phyloP scores from a whole-genome alignment of 108 stramenopile species.

The Seminavis robusta region DNA sequence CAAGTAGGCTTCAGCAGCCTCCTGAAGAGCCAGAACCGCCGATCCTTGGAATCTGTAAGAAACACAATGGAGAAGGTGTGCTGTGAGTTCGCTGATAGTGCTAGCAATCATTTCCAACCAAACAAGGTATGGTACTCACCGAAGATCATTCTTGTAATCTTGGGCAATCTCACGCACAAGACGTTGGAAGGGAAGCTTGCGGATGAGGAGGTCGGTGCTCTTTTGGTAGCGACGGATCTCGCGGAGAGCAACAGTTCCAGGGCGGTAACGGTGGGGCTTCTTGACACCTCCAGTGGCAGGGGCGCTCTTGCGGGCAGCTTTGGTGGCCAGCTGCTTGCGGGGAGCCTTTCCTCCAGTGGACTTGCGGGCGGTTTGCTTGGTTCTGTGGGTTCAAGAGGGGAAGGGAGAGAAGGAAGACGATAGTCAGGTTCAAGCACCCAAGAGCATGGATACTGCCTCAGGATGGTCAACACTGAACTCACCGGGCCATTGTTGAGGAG shows the following conservation, averaged over 20 bases:
- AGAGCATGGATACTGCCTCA: neutral
- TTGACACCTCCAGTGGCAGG: conserved; percentile 89
- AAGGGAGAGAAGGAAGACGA: neutral
- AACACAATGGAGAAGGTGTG: no score
- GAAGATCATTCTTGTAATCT: conserved; percentile 87
- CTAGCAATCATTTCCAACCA: no score
- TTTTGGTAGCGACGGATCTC: conserved; percentile 95
- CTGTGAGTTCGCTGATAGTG: no score
- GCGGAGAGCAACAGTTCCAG: conserved; percentile 90
- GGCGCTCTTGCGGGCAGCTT: conserved; percentile 86
- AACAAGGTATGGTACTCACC: no score
- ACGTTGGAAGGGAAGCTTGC: conserved; percentile 94
- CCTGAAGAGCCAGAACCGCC: conserved; percentile 91
- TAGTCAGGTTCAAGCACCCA: neutral
- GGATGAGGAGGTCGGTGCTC: conserved; percentile 91
- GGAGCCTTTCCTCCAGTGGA: conserved; percentile 98
- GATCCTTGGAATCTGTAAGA: conserved; percentile 92
- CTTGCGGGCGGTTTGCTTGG: conserved; percentile 98
- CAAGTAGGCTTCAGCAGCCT: conserved; percentile 86
- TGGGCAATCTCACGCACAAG: conserved; percentile 85
- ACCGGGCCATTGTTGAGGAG: no score
- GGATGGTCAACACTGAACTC: neutral
- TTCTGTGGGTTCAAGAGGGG: no score
- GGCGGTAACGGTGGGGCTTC: conserved; percentile 76
- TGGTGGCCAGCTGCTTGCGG: conserved; percentile 90